A percentile compares a stretch with the other conserved stretches of the same genome.
These are phyloP conservation scores for Neofusicoccum umdonicola DNA, from an alignment of 2,329 filamentous ascomycete genomes.

Conservation along the genomic window DNA sequence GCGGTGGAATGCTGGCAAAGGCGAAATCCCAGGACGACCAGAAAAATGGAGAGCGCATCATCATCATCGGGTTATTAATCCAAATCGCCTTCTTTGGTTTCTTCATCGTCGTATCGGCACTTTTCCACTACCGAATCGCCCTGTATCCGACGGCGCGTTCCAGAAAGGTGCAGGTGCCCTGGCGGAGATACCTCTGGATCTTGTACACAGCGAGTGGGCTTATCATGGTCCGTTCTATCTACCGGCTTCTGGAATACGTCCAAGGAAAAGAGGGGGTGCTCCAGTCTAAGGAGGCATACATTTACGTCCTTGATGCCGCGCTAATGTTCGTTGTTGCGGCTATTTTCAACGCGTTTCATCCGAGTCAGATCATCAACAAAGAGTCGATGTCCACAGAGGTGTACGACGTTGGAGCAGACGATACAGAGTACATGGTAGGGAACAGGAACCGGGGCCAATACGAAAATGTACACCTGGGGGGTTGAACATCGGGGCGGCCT, in stretches of 20 bases:
- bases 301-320: constrained; percentile 49
- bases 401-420: neutral
- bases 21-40: neutral
- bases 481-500: neutral
- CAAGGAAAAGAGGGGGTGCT: constrained; percentile 47
- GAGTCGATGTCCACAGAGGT: neutral
- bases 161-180: constrained; percentile 7
- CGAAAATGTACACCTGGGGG: neutral
- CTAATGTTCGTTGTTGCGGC: constrained; percentile 46
- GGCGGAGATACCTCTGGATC: constrained; percentile 37
- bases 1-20: constrained; percentile 13
- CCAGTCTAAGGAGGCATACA: constrained; percentile 43
- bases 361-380: constrained; percentile 27
- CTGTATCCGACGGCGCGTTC: constrained; percentile 21
- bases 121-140: constrained; percentile 30
- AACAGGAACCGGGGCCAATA: neutral
- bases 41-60: constrained; percentile 39
- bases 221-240: constrained; percentile 51
- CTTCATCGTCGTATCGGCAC: constrained; percentile 41
- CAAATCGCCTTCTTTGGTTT: constrained; percentile 53
- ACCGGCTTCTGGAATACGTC: constrained; percentile 50
- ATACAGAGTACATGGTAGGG: neutral
- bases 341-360: constrained; percentile 39
- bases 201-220: constrained; percentile 46
- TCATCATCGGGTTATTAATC: constrained; percentile 49